Conservation (phyloP, 192 early-diverging fungal genomes). For the Podila minutissima region DNA sequence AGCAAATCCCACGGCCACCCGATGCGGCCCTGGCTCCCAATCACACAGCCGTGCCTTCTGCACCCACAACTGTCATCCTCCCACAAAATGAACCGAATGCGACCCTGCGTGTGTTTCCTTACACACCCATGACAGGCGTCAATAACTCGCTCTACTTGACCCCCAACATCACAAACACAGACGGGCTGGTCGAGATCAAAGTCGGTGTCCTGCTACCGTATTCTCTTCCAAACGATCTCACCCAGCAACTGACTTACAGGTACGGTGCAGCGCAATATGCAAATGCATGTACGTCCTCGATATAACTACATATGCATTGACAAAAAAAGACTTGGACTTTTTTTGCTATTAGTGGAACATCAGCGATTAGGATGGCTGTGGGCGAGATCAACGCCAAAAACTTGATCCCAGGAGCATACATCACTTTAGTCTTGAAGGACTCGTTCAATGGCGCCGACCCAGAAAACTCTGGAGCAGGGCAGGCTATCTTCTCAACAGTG, state of each 20-base stretch:
- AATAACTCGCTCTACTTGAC: conserved; percentile 34
- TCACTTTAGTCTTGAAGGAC: conserved; percentile 60
- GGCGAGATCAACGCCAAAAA: conserved; percentile 58
- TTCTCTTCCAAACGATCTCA: conserved; percentile 41
- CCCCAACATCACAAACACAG: conserved; percentile 24
- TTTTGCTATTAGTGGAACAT: conserved; percentile 47
- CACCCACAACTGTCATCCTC: conserved; percentile 4
- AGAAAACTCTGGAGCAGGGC: conserved; percentile 54
- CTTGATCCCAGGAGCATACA: conserved; percentile 59
- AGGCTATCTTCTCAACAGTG: conserved; percentile 62
- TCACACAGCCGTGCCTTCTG: background rate
- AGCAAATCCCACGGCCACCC: background rate
- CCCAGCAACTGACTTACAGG: conserved; percentile 40
- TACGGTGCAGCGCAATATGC: background rate
- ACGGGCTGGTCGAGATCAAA: conserved; percentile 38
- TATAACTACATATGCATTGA: too few species aligned
- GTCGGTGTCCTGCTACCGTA: conserved; percentile 38
- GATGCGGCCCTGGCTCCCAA: background rate
- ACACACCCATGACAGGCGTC: conserved; percentile 27
- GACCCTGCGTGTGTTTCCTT: conserved; percentile 15
- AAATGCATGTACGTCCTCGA: too few species aligned
- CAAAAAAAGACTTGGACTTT: background rate
- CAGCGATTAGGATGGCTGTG: conserved; percentile 61
- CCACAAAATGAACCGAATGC: conserved; percentile 24
- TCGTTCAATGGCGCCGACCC: conserved; percentile 55